Evolutionary conservation across 2,329 filamentous ascomycete genomes (phyloP).

Genomic region (Sarocladium oryzae): DNA sequence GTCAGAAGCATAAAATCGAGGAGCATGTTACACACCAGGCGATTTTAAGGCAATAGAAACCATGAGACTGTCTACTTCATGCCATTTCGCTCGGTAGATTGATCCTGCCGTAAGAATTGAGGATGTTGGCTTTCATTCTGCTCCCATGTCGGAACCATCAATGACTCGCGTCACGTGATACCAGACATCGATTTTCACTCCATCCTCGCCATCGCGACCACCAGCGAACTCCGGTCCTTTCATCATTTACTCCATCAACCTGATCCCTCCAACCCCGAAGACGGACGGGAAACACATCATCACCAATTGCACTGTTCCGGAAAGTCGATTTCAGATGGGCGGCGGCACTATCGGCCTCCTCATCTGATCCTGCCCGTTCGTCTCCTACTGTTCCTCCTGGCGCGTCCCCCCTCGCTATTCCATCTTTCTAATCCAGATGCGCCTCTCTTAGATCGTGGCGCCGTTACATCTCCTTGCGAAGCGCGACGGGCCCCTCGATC

Average conservation of each 20-base stretch:
- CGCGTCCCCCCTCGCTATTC: not conserved
- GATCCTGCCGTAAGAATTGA: too few species aligned
- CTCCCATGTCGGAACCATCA: too few species aligned
- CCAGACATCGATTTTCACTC: not conserved
- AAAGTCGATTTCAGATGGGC: not conserved
- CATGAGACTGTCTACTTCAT: too few species aligned
- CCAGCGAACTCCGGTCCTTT: not conserved
- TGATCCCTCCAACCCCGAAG: too few species aligned
- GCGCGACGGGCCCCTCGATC: slow-evolving; percentile 49
- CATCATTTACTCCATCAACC: slow-evolving; percentile 1
- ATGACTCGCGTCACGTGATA: slow-evolving; percentile 8
- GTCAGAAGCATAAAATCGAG: too few species aligned
- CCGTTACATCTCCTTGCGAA: slow-evolving; percentile 46
- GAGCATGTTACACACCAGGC: too few species aligned
- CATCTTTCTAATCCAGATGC: not conserved
- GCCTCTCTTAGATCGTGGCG: slow-evolving; percentile 39
- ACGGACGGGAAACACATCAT: too few species aligned
- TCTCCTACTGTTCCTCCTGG: not conserved
- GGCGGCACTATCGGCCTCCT: not conserved
- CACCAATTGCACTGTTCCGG: not conserved
- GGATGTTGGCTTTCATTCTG: too few species aligned
- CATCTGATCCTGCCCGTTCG: slow-evolving; percentile 4
- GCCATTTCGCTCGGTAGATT: too few species aligned
- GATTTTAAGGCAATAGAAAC: too few species aligned
- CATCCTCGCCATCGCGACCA: not conserved